Percentiles rank a stretch among this genome's conserved stretches.
phyloP scores from a whole-genome alignment of 305 asterid genomes.

The Striga hermonthica region DNA sequence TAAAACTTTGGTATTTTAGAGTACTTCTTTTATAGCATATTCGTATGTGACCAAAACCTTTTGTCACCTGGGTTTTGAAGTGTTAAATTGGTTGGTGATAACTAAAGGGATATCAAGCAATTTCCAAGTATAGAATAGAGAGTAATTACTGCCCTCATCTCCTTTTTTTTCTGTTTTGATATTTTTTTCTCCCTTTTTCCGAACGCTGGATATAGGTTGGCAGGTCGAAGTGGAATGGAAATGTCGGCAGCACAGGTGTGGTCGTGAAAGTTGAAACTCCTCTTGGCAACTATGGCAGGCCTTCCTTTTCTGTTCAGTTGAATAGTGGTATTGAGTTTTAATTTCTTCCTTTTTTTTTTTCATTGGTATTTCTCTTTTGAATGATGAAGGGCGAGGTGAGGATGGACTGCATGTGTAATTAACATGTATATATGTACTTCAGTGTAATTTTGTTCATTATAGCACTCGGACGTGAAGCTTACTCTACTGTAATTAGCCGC shows the following conservation, averaged over 20 bases:
- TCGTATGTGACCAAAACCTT: slow-evolving; percentile 18
- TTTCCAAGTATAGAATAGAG: not conserved
- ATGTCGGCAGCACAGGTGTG: slow-evolving; percentile 78
- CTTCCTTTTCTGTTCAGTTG: slow-evolving; percentile 77
- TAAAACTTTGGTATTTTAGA: no score
- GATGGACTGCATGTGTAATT: slow-evolving; percentile 26
- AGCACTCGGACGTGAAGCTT: slow-evolving; percentile 24
- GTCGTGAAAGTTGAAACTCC: slow-evolving; percentile 86
- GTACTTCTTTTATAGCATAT: not conserved
- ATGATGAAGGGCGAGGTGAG: not conserved
- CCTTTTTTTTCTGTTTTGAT: no score
- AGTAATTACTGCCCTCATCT: not conserved
- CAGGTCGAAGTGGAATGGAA: slow-evolving; percentile 95
- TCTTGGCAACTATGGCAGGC: slow-evolving; percentile 58
- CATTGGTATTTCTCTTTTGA: not conserved
- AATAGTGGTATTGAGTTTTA: slow-evolving; percentile 87
- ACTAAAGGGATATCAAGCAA: not conserved
- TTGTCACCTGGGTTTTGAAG: not conserved
- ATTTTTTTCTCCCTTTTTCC: not conserved
- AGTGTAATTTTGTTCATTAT: slow-evolving; percentile 8
- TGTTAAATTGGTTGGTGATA: not conserved
- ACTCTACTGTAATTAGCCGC: slow-evolving; percentile 16
- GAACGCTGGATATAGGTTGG: slow-evolving; percentile 64
- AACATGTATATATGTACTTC: slow-evolving; percentile 32
- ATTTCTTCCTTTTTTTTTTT: not conserved